A percentile compares a stretch with the other conserved stretches of the same genome.
Conservation (phyloP, 1,284 basidiomycete genomes). For the Polyporus tsugae region DNA sequence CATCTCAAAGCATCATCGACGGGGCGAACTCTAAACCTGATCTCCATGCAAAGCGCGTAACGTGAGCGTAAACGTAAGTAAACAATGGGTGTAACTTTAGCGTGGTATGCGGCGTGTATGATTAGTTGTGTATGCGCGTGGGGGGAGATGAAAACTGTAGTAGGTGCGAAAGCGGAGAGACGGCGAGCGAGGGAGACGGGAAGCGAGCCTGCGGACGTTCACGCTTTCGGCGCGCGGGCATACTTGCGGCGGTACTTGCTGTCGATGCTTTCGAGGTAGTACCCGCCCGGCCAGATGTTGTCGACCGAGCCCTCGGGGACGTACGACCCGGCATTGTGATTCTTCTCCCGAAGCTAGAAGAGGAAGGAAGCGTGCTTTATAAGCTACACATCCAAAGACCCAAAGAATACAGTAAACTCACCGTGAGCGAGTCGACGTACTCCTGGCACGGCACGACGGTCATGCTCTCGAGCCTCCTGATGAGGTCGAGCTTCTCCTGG, state of each 20-base stretch:
- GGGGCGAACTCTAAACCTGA: constrained; percentile 3
- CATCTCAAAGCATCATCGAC: constrained; percentile 3
- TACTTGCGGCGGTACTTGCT: constrained; percentile 94
- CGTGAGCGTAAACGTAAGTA: not conserved
- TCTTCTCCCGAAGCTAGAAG: constrained; percentile 88
- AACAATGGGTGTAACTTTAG: not conserved
- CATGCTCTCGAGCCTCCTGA: constrained; percentile 84
- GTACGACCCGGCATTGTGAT: constrained; percentile 93
- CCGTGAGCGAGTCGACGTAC: constrained; percentile 81
- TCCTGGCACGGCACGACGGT: constrained; percentile 92
- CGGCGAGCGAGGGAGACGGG: not conserved
- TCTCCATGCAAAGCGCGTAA: not conserved
- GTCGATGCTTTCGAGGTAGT: constrained; percentile 95
- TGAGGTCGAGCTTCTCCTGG: constrained; percentile 80
- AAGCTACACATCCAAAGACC: not conserved
- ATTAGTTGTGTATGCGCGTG: not conserved
- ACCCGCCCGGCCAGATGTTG: constrained; percentile 94
- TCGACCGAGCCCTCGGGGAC: constrained; percentile 87
- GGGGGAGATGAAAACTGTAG: not conserved
- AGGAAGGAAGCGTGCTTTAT: not conserved
- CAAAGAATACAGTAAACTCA: constrained; percentile 42
- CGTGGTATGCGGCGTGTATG: not conserved
- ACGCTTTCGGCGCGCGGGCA: constrained; percentile 43
- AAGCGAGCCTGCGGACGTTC: constrained; percentile 1
- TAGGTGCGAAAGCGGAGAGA: not conserved